Base-by-base conservation (phyloP, 2,329 filamentous ascomycete genomes). In the Aspergillus eucalypticola region DNA sequence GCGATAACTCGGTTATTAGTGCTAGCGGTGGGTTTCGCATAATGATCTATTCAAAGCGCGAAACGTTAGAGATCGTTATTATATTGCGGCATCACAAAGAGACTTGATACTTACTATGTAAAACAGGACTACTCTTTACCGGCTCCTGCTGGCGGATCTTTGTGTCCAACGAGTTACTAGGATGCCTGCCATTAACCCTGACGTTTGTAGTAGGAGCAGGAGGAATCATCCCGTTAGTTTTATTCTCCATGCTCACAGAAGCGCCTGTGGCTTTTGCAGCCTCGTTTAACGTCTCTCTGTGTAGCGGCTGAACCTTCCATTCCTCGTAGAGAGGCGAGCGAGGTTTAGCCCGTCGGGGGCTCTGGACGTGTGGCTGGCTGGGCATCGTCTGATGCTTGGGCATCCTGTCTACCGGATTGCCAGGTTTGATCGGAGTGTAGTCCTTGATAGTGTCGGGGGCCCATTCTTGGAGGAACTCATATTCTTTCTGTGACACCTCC, bases 311-410 rank as follows among this genome's bases (percentile, higher is more conserved):
- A 7, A 60, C 53, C 39, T 66, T 67, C 64, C 66, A 67, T 29
- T 65, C 64, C 35, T 67, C 66, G 11, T 60, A 66, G 8, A 60
- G 39, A 2, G 57, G 56, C n/a, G 60, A 62, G 10, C 60, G 63
- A 21, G 27, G 17, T 29, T 56, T 60, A 5, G 19, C 8, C 8
- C 42, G 46, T 38, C 55, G 50, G 17, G 17, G 44, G 48, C 11
- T 39, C 17, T 39, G 29, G 13, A 17, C 15, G 19, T 52, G 44
- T 17, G 25, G 54, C 42, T 41, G 32, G 32, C 23, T 58, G 21
- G 38, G 25, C 35, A 41, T 19, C 3, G 39, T 42, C 23, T 38
- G 32, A 11, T 27, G 13, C 21, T 57, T 25, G 39, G 41, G n/a
- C n/a, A 44, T 17, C 41, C n/a, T 29, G 46, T 48, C 25, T 8